Percentiles rank a stretch among this genome's conserved stretches.
phyloP scores from a whole-genome alignment of 2,329 filamentous ascomycete species.

The Cryoendolithus antarcticus region DNA sequence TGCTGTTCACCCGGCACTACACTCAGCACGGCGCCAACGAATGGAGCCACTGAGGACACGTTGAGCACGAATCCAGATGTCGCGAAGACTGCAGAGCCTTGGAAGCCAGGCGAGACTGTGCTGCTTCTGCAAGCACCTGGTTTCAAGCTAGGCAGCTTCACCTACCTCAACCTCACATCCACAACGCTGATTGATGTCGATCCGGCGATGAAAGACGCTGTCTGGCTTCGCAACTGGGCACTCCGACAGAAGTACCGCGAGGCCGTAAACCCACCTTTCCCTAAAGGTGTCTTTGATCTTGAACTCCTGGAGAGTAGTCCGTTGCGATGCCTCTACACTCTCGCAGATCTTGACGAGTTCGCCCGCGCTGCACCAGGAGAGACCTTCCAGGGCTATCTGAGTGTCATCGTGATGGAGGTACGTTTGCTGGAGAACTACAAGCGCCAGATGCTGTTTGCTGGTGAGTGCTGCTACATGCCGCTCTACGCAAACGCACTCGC shows the following conservation, averaged over 20 bases:
- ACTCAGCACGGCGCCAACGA: slow-evolving; percentile 1
- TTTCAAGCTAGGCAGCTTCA: slow-evolving; percentile 18
- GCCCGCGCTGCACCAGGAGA: slow-evolving; percentile 23
- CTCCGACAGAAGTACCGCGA: slow-evolving; percentile 36
- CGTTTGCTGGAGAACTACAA: slow-evolving; percentile 29
- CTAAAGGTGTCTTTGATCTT: slow-evolving; percentile 21
- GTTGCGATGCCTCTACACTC: slow-evolving; percentile 27
- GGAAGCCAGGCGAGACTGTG: slow-evolving; percentile 21
- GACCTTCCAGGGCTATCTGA: slow-evolving; percentile 32
- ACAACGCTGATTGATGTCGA: slow-evolving; percentile 44
- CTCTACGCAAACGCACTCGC: slow-evolving; percentile 39
- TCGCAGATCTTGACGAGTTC: slow-evolving; percentile 34
- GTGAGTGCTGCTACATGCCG: slow-evolving; percentile 41
- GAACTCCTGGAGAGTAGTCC: slow-evolving; percentile 11
- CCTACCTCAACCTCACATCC: slow-evolving; percentile 25
- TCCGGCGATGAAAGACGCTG: slow-evolving; percentile 40
- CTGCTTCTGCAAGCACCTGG: slow-evolving; percentile 19
- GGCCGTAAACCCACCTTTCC: slow-evolving; percentile 38
- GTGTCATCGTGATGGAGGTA: slow-evolving; percentile 31
- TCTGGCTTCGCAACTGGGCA: slow-evolving; percentile 42
- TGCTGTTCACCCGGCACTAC: slow-evolving; percentile 19
- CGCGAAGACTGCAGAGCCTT: slow-evolving; percentile 7
- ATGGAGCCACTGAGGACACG: background rate
- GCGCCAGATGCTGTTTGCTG: slow-evolving; percentile 33
- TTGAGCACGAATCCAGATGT: slow-evolving; percentile 2